These are phyloP conservation scores for Saccharomyces hybrid DNA, from an alignment of 1,139 yeast species.

Conservation along the genomic window DNA sequence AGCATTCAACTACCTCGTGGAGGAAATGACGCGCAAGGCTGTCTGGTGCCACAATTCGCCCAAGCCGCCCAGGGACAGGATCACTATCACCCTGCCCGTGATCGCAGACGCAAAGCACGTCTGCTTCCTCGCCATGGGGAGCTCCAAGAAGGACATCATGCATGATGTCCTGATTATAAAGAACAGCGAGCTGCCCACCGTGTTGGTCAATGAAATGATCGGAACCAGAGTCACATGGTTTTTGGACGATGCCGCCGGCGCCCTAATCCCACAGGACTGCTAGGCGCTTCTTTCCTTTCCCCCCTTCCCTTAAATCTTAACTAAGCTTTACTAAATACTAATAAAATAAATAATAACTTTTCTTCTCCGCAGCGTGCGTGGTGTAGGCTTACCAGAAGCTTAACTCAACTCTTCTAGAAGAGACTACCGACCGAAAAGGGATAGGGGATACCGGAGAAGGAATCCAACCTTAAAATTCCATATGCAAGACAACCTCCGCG, in stretches of 20 bases:
- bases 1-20: constrained; percentile 58
- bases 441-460: not conserved
- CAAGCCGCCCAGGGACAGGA: constrained; percentile 81
- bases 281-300: not conserved
- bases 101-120: constrained; percentile 63
- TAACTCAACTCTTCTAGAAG: not conserved
- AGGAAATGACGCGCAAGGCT: constrained; percentile 76
- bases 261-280: not conserved
- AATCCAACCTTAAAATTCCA: not conserved
- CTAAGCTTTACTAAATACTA: not conserved
- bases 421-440: not conserved
- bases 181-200: constrained; percentile 59
- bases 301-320: no score
- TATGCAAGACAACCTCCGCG: not conserved
- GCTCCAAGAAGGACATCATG: constrained; percentile 69
- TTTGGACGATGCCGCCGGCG: constrained; percentile 66
- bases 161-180: constrained; percentile 55
- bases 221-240: constrained; percentile 61
- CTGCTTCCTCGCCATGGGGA: constrained; percentile 86
- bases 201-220: constrained; percentile 53
- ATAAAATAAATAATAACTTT: not conserved
- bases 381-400: not conserved
- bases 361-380: not conserved
- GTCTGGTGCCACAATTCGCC: constrained; percentile 86
- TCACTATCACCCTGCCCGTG: constrained; percentile 89